Evolutionary conservation across 2,329 filamentous ascomycete species (phyloP).

Genomic region (Chrysoporthe cubensis): DNA sequence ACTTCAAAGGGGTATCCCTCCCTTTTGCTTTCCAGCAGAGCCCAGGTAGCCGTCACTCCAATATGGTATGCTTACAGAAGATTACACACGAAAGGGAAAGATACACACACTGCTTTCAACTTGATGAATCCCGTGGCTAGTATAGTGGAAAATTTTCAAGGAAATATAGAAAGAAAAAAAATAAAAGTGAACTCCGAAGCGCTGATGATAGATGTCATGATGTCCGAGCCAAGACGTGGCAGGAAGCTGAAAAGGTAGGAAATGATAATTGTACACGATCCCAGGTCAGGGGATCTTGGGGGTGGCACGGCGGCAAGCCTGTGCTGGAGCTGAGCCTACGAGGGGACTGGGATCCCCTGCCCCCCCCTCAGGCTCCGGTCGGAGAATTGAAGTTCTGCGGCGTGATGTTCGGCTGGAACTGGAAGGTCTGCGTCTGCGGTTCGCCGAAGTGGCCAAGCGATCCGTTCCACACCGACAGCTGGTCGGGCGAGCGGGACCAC

Average conservation of each 20-base stretch:
- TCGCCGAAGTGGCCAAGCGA: slow-evolving; percentile 31
- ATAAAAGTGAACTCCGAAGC: slow-evolving; percentile 34
- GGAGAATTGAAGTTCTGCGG: slow-evolving; percentile 45
- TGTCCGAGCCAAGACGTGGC: slow-evolving; percentile 4
- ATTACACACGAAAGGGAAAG: not conserved
- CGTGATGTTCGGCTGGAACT: slow-evolving; percentile 51
- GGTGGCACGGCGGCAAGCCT: no score
- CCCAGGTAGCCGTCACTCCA: slow-evolving; percentile 1
- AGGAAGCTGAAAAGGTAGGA: not conserved
- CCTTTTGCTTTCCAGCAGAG: not conserved
- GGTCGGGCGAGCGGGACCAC: slow-evolving; percentile 30
- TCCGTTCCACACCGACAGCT: slow-evolving; percentile 23
- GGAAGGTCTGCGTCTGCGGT: slow-evolving; percentile 46
- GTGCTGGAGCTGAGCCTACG: no score
- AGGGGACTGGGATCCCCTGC: not conserved
- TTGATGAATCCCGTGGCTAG: not conserved
- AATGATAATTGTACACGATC: slow-evolving; percentile 3
- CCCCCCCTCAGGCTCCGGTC: not conserved
- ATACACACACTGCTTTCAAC: not conserved
- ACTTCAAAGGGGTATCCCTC: slow-evolving; percentile 1
- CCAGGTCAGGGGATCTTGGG: not conserved
- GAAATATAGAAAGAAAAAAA: not conserved
- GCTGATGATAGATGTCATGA: slow-evolving; percentile 30
- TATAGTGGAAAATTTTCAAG: not conserved
- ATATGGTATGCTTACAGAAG: slow-evolving; percentile 6